Percentiles rank a stretch among this genome's conserved stretches.
Evolutionary conservation across 1,139 yeast genomes (phyloP).

Genomic region (Lodderomyces jiufengensis): DNA sequence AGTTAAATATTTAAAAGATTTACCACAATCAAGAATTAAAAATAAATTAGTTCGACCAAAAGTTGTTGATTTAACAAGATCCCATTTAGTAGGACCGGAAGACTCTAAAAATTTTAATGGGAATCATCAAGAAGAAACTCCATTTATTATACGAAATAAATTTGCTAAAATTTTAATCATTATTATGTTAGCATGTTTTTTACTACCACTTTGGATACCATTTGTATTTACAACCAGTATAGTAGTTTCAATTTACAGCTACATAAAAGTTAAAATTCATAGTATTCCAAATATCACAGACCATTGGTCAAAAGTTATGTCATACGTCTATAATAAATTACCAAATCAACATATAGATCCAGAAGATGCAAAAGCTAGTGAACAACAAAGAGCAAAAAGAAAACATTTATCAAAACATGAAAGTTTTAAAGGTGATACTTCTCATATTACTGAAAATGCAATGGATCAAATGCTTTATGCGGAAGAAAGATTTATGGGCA

Average conservation of each 20-base stretch:
- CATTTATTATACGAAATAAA: constrained; percentile 30
- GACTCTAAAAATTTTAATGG: constrained; percentile 19
- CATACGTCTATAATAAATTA: constrained; percentile 31
- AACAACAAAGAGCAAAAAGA: constrained; percentile 28
- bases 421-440: constrained; percentile 43
- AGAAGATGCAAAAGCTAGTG: constrained; percentile 33
- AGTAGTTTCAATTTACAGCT: constrained; percentile 34
- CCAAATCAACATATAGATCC: constrained; percentile 23
- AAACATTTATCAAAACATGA: constrained; percentile 28
- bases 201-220: constrained; percentile 55
- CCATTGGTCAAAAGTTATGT: constrained; percentile 36
- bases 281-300: constrained; percentile 20
- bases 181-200: constrained; percentile 27
- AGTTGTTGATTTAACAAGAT: constrained; percentile 49
- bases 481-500: constrained; percentile 29
- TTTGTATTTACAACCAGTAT: constrained; percentile 42
- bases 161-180: constrained; percentile 28
- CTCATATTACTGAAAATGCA: constrained; percentile 34
- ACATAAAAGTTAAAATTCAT: constrained; percentile 28
- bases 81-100: constrained; percentile 17
- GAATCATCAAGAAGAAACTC: constrained; percentile 39
- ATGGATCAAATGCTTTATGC: constrained; percentile 40
- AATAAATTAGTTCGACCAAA: constrained; percentile 43
- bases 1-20: constrained; percentile 35
- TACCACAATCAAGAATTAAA: constrained; percentile 34